These are phyloP conservation scores for Starmerella stellata DNA, from an alignment of 805 yeast genomes.

Conservation along the genomic window DNA sequence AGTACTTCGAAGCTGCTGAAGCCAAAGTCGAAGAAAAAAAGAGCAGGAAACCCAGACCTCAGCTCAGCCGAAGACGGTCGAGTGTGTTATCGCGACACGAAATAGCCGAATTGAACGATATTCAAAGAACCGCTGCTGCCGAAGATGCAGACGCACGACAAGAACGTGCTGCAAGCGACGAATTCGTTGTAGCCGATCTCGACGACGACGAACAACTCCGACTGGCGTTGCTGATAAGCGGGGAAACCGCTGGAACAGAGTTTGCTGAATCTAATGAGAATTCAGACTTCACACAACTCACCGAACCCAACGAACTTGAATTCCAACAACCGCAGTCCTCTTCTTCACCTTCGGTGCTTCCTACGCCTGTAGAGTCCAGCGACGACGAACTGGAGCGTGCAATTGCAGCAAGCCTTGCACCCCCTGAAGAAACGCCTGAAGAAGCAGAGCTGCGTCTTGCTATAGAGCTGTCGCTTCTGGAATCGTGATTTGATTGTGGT, in stretches of 20 bases:
- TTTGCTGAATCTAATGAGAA: no score
- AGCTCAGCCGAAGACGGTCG: neutral
- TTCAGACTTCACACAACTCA: no score
- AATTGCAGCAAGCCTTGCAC: no score
- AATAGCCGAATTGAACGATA: conserved; percentile 15
- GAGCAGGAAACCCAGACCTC: neutral
- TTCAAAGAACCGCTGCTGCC: conserved; percentile 16
- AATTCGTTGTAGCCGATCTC: conserved; percentile 11
- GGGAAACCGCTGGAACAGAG: neutral
- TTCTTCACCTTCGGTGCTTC: no score
- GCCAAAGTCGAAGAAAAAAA: neutral
- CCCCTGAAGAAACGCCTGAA: no score
- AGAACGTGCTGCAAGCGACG: conserved; percentile 8
- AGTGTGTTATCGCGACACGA: conserved; percentile 5
- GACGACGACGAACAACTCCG: conserved; percentile 22
- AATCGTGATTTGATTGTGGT: no score
- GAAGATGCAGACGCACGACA: conserved; percentile 14
- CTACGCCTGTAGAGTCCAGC: no score
- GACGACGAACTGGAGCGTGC: no score
- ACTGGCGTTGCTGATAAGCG: conserved; percentile 21
- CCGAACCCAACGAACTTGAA: no score
- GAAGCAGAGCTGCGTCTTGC: no score
- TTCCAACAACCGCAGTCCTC: no score
- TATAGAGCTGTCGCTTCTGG: no score
- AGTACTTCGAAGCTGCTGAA: conserved; percentile 16